These are phyloP conservation scores for Cicer bijugum DNA, from an alignment of 306 rosid genomes.

Conservation along the genomic window DNA sequence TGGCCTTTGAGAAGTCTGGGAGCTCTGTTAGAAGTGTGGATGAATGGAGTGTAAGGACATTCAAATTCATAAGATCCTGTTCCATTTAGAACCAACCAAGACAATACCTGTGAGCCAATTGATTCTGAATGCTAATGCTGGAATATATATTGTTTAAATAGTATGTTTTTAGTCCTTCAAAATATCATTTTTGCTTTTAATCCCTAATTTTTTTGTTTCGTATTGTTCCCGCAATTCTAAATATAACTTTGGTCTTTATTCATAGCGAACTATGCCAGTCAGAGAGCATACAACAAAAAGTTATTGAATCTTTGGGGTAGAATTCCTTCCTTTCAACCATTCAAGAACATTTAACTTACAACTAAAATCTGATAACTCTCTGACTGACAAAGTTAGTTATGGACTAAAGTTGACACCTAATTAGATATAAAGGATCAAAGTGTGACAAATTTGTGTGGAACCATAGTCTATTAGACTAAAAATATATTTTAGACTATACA, in stretches of 20 bases:
- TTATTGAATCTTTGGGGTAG: neutral
- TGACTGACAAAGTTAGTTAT: neutral
- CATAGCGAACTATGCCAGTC: neutral
- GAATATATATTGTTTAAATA: neutral
- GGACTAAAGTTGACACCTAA: neutral
- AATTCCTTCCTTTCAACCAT: neutral
- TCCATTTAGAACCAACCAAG: constrained; percentile 3
- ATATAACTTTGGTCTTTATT: neutral
- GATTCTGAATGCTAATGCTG: constrained; percentile 1
- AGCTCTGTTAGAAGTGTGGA: constrained; percentile 2
- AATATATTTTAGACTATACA: neutral
- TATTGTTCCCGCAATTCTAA: neutral
- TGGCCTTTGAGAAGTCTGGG: constrained; percentile 39
- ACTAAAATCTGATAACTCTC: neutral
- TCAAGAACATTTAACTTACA: neutral
- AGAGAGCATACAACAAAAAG: neutral
- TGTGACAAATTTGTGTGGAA: neutral
- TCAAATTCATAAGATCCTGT: constrained; percentile 38
- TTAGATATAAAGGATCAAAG: neutral
- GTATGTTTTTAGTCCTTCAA: neutral
- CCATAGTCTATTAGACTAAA: neutral
- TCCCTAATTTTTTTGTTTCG: neutral
- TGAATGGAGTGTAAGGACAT: neutral
- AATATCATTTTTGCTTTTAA: neutral
- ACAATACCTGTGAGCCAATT: neutral